Base-by-base conservation (phyloP, 2,329 filamentous ascomycete genomes). In the Botryosphaeria dothidea region DNA sequence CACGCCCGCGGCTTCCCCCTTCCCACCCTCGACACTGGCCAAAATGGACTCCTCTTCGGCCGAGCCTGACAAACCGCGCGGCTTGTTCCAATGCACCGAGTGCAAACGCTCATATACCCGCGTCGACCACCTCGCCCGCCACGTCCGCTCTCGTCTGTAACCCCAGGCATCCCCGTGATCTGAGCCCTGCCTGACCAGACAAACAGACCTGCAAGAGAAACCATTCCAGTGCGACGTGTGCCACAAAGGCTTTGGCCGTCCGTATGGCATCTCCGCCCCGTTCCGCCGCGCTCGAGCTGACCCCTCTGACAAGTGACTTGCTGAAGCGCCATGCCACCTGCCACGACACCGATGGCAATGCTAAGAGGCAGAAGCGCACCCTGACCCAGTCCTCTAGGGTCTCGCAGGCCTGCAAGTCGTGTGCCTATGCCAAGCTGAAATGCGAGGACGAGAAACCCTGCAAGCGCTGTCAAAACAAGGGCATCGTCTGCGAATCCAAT, bases 361-460 rank as follows among this genome's bases (percentile, higher is more conserved):
- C 69, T 21, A 72, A 70, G 61, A 27, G 66, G 7, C 64, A 61
- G 41, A 66, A 65, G 21, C 58, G 64, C 7, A 61, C 49, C 31
- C 29, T 60, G 6, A 62, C 46, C 19, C 65, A 64, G 36, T 60
- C 29, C 49, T 71, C 72, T 11, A 75, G 81, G 6, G 81, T 82
- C 3, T 80, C 77, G 4, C 82, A 84, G 70, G 83, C 83, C 0
- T 85, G 83, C 66, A 82, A 82, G 65, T 77, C 81, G 4, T 85
- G 83, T 67, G 83, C 83, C 23, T 76, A 79, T 23, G 79, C 82
- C 2, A 83, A 85, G 68, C 74, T 85, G 21, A 82, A 83, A 69
- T 85, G 83, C 67, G 82, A 85, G 66, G 83, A 85, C 67, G 77
- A 81, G 51, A 85, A 85, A 72, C 83, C 83, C 7, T 85, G 83